Evolutionary conservation across 2,329 filamentous ascomycete species (phyloP), one percentile per base, ranked within the genome.

Genomic region (Aspergillus fijiensis): DNA sequence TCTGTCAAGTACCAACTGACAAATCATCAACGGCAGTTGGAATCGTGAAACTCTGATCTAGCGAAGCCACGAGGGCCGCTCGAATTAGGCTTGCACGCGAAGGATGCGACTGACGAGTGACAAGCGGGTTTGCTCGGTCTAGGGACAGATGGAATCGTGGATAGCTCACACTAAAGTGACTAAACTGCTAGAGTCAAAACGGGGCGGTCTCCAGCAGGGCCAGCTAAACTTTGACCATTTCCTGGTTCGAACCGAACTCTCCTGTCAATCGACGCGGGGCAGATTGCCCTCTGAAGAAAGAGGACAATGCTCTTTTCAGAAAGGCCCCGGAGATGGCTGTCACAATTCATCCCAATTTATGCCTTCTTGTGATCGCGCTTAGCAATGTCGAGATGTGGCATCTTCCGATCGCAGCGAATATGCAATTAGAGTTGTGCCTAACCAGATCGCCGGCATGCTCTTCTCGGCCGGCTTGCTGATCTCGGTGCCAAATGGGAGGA

Each of bases 211-310:
- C 16, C 39, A 42, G 39, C 39, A 42, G 5, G 33, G 39, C 39
- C 39, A 42, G 39, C 16, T 19, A 45, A 58, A 55, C 49, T 59
- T 39, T 47, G 42, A 49, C 53, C 52, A 39, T 55, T 45, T 53
- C 58, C 59, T 58, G 61, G 62, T 60, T 39, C 54, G 54, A 49
- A 58, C 62, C 60, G 59, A 58, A 60, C 33, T 60, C 50, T 59
- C 51, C 19, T 54, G 31, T 54, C 55, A 45, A 47, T 14, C 45
- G 42, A 25, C 29, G 39, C 53, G 53, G 54, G 47, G 54, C 45
- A 31, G 54, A 52, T 52, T 60, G 57, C 62, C 57, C 21, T 57
- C 55, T 58, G 23, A 11, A 62, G 62, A 31, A 62, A 63, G 55
- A 33, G 55, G 27, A 42, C 59, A 55, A 58, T 60, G 39, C 62